Conservation (phyloP, 306 rosid genomes). For the Morella rubra region DNA sequence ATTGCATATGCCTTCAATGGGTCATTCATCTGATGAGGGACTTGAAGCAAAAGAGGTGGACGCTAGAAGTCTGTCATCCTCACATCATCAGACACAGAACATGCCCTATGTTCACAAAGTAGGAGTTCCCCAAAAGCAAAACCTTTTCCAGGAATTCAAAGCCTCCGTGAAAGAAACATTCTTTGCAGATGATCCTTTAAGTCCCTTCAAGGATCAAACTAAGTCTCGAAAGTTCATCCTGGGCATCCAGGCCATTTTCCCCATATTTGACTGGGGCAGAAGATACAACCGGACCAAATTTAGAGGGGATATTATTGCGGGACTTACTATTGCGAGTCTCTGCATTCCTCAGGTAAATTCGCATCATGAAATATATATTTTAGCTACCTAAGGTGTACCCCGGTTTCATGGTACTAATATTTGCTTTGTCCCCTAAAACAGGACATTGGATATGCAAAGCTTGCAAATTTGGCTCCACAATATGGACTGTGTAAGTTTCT, state of each 20-base stretch:
- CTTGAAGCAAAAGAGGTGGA: slow-evolving; percentile 42
- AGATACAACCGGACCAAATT: slow-evolving; percentile 60
- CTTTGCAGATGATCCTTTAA: slow-evolving; percentile 84
- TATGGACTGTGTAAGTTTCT: slow-evolving; percentile 82
- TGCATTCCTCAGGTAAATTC: slow-evolving; percentile 90
- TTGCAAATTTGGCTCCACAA: slow-evolving; percentile 84
- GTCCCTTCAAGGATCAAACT: slow-evolving; percentile 78
- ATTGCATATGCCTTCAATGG: slow-evolving; percentile 40
- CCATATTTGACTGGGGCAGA: slow-evolving; percentile 78
- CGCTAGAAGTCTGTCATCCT: slow-evolving; percentile 45
- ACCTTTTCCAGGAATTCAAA: slow-evolving; percentile 70
- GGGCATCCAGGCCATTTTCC: slow-evolving; percentile 75
- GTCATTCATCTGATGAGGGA: slow-evolving; percentile 38
- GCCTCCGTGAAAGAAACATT: slow-evolving; percentile 70
- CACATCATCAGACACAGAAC: slow-evolving; percentile 25
- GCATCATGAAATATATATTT: not conserved
- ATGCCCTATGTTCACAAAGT: slow-evolving; percentile 58
- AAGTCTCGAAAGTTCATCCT: slow-evolving; percentile 61
- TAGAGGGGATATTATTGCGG: slow-evolving; percentile 79
- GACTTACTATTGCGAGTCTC: slow-evolving; percentile 95
- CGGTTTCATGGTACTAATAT: slow-evolving; percentile 26
- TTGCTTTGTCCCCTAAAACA: slow-evolving; percentile 36
- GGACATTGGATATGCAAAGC: slow-evolving; percentile 92
- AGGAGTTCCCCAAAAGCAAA: slow-evolving; percentile 77
- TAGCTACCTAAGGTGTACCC: not conserved